Evolutionary conservation across 345 rosid species (phyloP).

Genomic region (Eucalyptus curtisii): DNA sequence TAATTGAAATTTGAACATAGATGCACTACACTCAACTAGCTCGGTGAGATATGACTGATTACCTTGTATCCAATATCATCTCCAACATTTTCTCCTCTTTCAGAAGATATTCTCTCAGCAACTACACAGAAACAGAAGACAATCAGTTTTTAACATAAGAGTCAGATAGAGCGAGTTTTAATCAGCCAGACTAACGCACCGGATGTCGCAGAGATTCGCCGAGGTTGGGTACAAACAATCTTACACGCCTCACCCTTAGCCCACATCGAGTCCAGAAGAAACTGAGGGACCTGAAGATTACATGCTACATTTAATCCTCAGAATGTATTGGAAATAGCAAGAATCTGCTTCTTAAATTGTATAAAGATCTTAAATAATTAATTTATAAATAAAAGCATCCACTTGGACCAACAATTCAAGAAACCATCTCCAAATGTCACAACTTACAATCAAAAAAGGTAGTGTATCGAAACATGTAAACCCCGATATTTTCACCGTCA

Average conservation of each 20-base stretch:
- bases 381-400: not conserved
- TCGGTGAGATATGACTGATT: not conserved
- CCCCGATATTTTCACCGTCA: not conserved
- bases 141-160: not conserved
- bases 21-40: not conserved
- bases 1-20: not conserved
- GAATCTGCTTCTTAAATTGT: not conserved
- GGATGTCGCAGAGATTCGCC: constrained; percentile 93
- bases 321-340: not conserved
- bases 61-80: constrained; percentile 92
- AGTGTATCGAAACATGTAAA: not conserved
- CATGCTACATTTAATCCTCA: not conserved
- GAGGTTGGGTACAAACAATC: constrained; percentile 95
- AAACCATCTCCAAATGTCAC: not conserved
- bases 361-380: not conserved
- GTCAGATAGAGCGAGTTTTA: not conserved
- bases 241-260: constrained; percentile 65
- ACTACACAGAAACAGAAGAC: constrained; percentile 29
- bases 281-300: constrained; percentile 75
- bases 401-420: not conserved
- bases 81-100: constrained; percentile 81
- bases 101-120: constrained; percentile 84
- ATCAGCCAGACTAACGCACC: constrained; percentile 24
- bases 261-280: constrained; percentile 77
- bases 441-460: not conserved